Base-by-base conservation (phyloP, 768 basidiomycete genomes). In the Collybia nuda region DNA sequence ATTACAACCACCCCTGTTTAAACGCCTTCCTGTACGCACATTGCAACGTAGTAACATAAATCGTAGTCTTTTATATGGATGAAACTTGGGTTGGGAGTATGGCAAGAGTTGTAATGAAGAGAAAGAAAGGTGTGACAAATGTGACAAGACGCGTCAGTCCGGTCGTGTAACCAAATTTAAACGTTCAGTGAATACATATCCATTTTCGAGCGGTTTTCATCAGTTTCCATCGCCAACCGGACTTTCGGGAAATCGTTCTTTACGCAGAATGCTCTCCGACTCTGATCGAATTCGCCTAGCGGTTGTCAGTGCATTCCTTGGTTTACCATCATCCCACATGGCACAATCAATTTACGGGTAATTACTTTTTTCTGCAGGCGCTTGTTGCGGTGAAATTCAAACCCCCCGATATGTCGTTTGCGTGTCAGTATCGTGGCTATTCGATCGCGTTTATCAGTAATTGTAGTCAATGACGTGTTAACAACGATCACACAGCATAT, bases 311-410 rank as follows among this genome's bases (percentile, higher is more conserved):
- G 49, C 17, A 26, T 19, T 47, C 15, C 44, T 5, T n/a, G 6
- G 24, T 29, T 26, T 9, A 26, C 38, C 43, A 32, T 32, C n/a
- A n/a, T n/a, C n/a, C n/a, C n/a, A n/a, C n/a, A 32, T 32, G 32
- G 32, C 32, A 38, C 18, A 26, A 38, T 24, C 21, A 5, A n/a
- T 38, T 21, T 15, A 26, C 44, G 47, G 50, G 54, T 19, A 50
- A 44, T 8, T 12, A 18, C 43, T 19, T 23, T 40, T 37, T 46
- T 36, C 29, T 40, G 4, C 46, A 82, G 80, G 80, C 78, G 8
- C 57, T 82, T 21, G 62, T 69, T 18, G 72, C 74, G 7, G 62
- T 81, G 24, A 73, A 69, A 62, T 69, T 67, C 61, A 80, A 77
- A 50, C 78, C 78, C 22, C 47, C 60, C 15, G 55, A 66, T 19